Conservation (phyloP, 2,329 filamentous ascomycete species). For the Aspergillus japonicus region DNA sequence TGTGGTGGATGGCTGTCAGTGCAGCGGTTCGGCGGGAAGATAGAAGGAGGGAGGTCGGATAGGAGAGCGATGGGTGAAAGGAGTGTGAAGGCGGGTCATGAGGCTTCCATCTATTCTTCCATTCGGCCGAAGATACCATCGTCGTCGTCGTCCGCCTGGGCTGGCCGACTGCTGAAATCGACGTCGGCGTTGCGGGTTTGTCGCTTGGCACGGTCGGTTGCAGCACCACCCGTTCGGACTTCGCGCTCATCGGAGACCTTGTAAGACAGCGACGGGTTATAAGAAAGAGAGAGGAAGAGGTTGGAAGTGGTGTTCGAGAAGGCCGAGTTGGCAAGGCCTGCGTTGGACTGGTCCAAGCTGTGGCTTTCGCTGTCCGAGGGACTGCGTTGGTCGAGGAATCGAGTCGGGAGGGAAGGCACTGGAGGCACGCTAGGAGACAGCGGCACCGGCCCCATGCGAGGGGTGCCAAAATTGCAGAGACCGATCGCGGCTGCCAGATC, state of each 20-base stretch:
- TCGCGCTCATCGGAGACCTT: constrained; percentile 56
- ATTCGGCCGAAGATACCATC: constrained; percentile 94
- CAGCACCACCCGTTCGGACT: constrained; percentile 67
- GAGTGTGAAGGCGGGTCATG: not conserved
- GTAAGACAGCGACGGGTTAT: constrained; percentile 49
- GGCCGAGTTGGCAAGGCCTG: constrained; percentile 28
- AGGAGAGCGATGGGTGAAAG: not conserved
- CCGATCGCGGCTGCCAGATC: constrained; percentile 89
- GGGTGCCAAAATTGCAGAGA: constrained; percentile 82
- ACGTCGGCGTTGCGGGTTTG: constrained; percentile 38
- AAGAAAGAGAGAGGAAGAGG: constrained; percentile 42
- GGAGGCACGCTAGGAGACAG: constrained; percentile 75
- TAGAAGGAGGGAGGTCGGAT: not conserved
- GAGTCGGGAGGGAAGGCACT: constrained; percentile 80
- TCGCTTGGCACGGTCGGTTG: constrained; percentile 42
- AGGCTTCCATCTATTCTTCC: constrained; percentile 67
- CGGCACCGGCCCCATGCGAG: constrained; percentile 62
- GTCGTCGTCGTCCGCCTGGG: constrained; percentile 81
- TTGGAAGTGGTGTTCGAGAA: constrained; percentile 40
- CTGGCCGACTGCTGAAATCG: constrained; percentile 39
- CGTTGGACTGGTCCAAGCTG: constrained; percentile 48
- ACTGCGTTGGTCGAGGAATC: constrained; percentile 66
- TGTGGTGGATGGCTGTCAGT: constrained; percentile 15
- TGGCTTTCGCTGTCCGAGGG: constrained; percentile 62
- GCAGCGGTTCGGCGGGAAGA: constrained; percentile 12